Percentiles rank a stretch among this genome's conserved stretches.
These are phyloP conservation scores for Kwoniella newhampshirensis DNA, from an alignment of 768 basidiomycete species.

Conservation along the genomic window DNA sequence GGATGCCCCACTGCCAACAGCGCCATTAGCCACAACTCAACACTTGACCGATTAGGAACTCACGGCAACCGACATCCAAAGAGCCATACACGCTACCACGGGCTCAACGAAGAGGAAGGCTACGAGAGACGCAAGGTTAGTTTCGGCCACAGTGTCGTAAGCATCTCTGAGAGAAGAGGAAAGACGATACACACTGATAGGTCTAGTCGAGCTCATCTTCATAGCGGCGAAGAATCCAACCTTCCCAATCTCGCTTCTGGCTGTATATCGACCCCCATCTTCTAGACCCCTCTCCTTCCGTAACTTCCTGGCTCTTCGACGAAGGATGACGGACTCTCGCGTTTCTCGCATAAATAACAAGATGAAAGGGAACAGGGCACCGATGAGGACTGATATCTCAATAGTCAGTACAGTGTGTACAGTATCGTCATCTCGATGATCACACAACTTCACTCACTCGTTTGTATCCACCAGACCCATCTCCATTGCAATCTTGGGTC, in stretches of 20 bases:
- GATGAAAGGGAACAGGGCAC: constrained; percentile 59
- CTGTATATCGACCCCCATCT: constrained; percentile 41
- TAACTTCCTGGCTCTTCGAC: constrained; percentile 62
- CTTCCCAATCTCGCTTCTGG: constrained; percentile 45
- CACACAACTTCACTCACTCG: constrained; percentile 52
- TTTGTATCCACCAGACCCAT: constrained; percentile 80
- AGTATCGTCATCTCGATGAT: background rate
- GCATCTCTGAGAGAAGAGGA: too few species aligned
- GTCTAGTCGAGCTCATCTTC: constrained; percentile 68
- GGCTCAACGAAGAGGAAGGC: constrained; percentile 72
- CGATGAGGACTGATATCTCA: constrained; percentile 56
- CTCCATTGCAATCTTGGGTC: constrained; percentile 65
- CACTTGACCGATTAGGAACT: constrained; percentile 10
- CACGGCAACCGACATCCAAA: constrained; percentile 58
- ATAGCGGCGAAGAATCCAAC: constrained; percentile 58
- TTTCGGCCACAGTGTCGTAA: background rate
- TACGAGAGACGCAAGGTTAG: constrained; percentile 42
- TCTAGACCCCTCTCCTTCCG: constrained; percentile 67
- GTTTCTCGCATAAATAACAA: constrained; percentile 70
- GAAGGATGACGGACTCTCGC: constrained; percentile 67
- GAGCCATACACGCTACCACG: constrained; percentile 65
- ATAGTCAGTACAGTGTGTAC: background rate
- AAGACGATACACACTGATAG: constrained; percentile 61
- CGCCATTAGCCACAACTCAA: background rate
- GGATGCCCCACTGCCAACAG: constrained; percentile 63